These are phyloP conservation scores for Capsella bursapastoris DNA, from an alignment of 345 rosid genomes.

Conservation along the genomic window DNA sequence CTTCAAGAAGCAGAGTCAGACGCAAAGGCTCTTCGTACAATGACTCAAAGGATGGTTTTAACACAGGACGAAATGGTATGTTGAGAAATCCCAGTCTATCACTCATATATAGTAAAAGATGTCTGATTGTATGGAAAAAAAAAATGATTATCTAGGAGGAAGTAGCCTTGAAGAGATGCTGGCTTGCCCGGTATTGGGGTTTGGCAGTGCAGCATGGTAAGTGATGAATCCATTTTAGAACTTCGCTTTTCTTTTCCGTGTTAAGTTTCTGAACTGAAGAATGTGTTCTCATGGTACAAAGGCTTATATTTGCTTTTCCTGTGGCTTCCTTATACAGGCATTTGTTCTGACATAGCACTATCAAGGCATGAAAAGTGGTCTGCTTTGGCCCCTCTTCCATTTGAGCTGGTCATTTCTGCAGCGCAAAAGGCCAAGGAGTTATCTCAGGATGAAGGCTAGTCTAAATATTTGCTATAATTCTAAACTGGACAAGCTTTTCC, in stretches of 20 bases:
- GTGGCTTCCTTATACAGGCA: constrained; percentile 49
- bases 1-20: constrained; percentile 86
- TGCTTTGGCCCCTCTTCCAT: constrained; percentile 94
- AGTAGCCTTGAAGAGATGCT: constrained; percentile 97
- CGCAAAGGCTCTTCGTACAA: constrained; percentile 69
- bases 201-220: constrained; percentile 89
- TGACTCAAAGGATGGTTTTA: constrained; percentile 91
- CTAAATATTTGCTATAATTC: constrained; percentile 13
- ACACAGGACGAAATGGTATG: constrained; percentile 93
- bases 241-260: background rate
- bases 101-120: constrained; percentile 1
- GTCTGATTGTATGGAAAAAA: constrained; percentile 34
- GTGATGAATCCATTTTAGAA: constrained; percentile 18
- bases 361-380: constrained; percentile 93
- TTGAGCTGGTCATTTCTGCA: constrained; percentile 93
- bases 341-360: constrained; percentile 83
- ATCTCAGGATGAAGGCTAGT: constrained; percentile 66
- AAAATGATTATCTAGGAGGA: constrained; percentile 67
- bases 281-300: background rate
- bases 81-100: constrained; percentile 28
- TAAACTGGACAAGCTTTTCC: background rate
- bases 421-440: constrained; percentile 96
- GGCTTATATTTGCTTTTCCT: constrained; percentile 30
- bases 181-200: constrained; percentile 99
- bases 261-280: background rate